These are phyloP conservation scores for Boehmeria nivea DNA, from an alignment of 306 rosid genomes.

Conservation along the genomic window DNA sequence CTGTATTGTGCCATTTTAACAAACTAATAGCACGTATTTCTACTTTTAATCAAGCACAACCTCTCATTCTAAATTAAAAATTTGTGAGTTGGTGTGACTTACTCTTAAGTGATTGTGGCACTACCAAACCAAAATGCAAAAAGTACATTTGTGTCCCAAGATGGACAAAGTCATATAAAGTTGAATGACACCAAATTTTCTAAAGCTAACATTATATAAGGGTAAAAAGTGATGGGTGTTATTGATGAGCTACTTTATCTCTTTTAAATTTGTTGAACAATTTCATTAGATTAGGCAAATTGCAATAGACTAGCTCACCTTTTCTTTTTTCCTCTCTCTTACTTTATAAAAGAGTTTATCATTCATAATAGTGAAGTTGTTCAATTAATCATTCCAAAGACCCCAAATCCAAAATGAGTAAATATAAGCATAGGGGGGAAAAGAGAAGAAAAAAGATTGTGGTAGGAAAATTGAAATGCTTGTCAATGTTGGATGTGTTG, in stretches of 20 bases:
- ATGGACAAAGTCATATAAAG: no score
- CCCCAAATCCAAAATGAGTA: not conserved
- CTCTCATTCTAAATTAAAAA: not conserved
- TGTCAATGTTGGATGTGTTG: no score
- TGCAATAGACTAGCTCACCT: not conserved
- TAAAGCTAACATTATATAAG: no score
- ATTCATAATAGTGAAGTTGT: conserved; percentile 1
- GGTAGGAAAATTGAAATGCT: no score
- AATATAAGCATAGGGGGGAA: not conserved
- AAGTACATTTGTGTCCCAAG: not conserved
- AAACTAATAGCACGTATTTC: not conserved
- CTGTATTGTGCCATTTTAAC: not conserved
- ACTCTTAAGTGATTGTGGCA: not conserved
- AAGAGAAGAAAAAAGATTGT: no score
- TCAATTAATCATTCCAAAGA: not conserved
- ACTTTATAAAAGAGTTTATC: not conserved
- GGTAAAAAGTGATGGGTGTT: no score
- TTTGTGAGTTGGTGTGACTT: not conserved
- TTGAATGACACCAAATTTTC: no score
- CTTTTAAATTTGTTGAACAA: not conserved
- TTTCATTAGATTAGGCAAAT: not conserved
- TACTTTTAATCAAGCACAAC: not conserved
- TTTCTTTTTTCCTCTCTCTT: not conserved
- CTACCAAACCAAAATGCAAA: not conserved
- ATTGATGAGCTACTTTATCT: no score